Conservation (phyloP, 1,139 yeast species). For the Meyerozyma smithsonii region DNA sequence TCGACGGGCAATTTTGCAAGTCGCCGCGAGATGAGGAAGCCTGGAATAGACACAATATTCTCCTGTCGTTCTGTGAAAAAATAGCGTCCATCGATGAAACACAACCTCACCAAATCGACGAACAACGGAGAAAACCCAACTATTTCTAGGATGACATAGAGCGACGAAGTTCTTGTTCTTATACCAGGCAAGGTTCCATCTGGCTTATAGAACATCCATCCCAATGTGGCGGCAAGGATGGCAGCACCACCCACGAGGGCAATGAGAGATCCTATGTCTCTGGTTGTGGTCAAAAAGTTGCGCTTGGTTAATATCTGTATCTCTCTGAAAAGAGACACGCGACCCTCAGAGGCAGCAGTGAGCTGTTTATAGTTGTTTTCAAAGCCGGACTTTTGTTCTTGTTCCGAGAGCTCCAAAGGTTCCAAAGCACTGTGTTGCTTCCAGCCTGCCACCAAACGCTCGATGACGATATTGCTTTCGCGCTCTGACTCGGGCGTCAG, state of each 20-base stretch:
- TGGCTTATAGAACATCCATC: conserved; percentile 21
- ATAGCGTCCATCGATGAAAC: conserved; percentile 18
- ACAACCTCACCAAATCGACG: conserved; percentile 19
- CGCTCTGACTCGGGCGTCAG: conserved; percentile 15
- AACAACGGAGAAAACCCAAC: conserved; percentile 23
- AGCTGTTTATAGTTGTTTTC: conserved; percentile 10
- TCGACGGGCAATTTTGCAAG: conserved; percentile 19
- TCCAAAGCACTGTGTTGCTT: conserved; percentile 3
- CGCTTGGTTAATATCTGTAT: conserved; percentile 16
- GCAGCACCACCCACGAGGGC: conserved; percentile 18
- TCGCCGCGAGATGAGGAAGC: conserved; percentile 18
- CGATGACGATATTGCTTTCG: conserved; percentile 12
- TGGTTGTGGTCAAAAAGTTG: conserved; percentile 14
- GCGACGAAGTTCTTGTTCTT: conserved; percentile 16
- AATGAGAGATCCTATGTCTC: conserved; percentile 16
- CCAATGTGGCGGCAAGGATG: conserved; percentile 15
- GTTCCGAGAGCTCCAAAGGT: neutral
- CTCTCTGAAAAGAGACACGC: conserved; percentile 16
- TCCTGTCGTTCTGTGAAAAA: conserved; percentile 21
- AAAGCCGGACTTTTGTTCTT: conserved; percentile 6
- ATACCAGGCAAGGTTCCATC: conserved; percentile 17
- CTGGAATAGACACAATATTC: conserved; percentile 17
- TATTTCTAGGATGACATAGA: conserved; percentile 19
- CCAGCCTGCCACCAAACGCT: conserved; percentile 16
- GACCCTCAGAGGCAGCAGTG: conserved; percentile 9